Conservation (phyloP, 305 asterid genomes). For the Salvia sclarea region DNA sequence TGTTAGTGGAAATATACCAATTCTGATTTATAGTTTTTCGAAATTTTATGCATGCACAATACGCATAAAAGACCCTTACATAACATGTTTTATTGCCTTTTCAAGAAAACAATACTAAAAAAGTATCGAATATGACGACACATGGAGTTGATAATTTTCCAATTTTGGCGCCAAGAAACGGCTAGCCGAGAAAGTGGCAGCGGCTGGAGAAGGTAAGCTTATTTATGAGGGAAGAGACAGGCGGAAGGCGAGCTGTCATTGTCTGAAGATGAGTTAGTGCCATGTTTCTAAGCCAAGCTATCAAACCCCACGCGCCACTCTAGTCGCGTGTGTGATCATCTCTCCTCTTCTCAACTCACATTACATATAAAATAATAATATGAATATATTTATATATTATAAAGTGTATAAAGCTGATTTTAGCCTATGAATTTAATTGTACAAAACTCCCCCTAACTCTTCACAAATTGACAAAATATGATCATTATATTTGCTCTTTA, state of each 20-base stretch:
- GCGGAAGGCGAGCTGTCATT: conserved; percentile 44
- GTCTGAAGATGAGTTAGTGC: conserved; percentile 34
- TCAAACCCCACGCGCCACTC: conserved; percentile 24
- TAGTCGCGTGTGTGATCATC: conserved; percentile 49
- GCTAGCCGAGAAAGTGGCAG: conserved; percentile 1
- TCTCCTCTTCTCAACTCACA: conserved; percentile 35
- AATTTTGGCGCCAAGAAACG: neutral
- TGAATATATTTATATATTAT: too few species aligned
- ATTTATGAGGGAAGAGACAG: conserved; percentile 18
- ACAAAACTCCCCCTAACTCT: neutral
- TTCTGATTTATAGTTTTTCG: too few species aligned
- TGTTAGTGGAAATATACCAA: too few species aligned
- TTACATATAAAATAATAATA: too few species aligned
- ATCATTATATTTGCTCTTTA: neutral
- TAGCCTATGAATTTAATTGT: neutral
- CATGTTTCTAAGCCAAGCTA: conserved; percentile 45
- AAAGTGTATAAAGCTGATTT: neutral
- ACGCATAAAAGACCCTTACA: too few species aligned
- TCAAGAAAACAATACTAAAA: too few species aligned
- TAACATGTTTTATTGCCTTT: too few species aligned
- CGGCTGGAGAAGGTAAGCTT: conserved; percentile 23
- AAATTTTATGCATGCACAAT: too few species aligned
- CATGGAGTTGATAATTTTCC: neutral
- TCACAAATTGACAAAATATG: neutral
- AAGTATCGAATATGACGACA: too few species aligned